A percentile compares a stretch with the other conserved stretches of the same genome.
phyloP scores from a whole-genome alignment of 129 eudicot species.

The Cynara cardunculus region DNA sequence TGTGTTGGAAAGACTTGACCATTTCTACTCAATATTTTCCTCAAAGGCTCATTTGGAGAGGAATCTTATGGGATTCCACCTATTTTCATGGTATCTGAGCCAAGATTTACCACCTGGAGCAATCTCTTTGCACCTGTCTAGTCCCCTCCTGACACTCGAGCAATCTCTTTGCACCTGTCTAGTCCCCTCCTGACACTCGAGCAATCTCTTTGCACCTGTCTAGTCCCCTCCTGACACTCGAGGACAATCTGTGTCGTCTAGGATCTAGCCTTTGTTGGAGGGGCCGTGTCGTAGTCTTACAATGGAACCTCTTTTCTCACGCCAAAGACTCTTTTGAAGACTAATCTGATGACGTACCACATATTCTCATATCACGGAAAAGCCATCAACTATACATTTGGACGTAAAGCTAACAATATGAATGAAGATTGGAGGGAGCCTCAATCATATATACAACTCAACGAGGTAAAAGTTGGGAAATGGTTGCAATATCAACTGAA shows the following conservation, averaged over 20 bases:
- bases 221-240: too few species aligned
- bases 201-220: too few species aligned
- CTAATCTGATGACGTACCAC: not conserved
- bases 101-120: too few species aligned
- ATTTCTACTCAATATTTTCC: too few species aligned
- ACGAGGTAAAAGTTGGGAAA: slow-evolving; percentile 19
- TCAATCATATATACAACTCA: slow-evolving; percentile 5
- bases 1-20: too few species aligned
- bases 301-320: not conserved
- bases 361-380: not conserved
- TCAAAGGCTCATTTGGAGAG: too few species aligned
- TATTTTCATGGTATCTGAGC: too few species aligned
- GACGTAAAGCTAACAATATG: not conserved
- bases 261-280: not conserved
- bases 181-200: too few species aligned
- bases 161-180: too few species aligned
- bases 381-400: not conserved
- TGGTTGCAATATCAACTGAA: slow-evolving; percentile 19
- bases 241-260: not conserved
- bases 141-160: too few species aligned
- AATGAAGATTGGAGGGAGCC: not conserved
- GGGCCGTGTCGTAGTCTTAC: not conserved
- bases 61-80: too few species aligned
- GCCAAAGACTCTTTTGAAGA: not conserved
- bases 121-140: too few species aligned